phyloP scores from a whole-genome alignment of 2,329 filamentous ascomycete species.

The Atkinsonella texensis region DNA sequence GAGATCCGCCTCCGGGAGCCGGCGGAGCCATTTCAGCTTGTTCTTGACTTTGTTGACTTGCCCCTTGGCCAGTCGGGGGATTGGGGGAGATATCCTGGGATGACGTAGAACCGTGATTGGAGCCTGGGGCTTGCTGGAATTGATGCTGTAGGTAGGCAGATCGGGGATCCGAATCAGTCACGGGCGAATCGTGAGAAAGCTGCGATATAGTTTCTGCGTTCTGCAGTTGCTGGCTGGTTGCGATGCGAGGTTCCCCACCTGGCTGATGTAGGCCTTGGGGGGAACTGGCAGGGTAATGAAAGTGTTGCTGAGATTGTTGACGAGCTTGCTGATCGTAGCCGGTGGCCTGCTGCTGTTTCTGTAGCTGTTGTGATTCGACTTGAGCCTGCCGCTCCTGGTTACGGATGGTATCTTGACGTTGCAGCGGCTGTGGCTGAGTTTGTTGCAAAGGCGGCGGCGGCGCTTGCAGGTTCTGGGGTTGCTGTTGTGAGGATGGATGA shows the following conservation, averaged over 20 bases:
- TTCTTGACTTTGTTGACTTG: constrained; percentile 14
- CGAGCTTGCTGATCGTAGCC: constrained; percentile 20
- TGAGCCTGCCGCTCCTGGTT: constrained; percentile 24
- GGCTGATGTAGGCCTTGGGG: constrained; percentile 21
- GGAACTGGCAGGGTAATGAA: constrained; percentile 9
- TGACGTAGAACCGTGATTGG: constrained; percentile 25
- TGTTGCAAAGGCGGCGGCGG: constrained; percentile 11
- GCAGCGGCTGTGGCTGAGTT: constrained; percentile 14
- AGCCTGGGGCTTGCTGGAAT: constrained; percentile 30
- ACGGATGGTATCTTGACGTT: constrained; percentile 12
- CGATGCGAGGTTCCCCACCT: constrained; percentile 21
- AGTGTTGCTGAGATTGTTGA: constrained; percentile 18
- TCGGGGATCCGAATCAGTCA: constrained; percentile 34
- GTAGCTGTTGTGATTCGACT: constrained; percentile 11
- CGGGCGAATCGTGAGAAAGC: constrained; percentile 48
- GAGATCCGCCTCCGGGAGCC: constrained; percentile 27
- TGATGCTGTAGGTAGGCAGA: constrained; percentile 31
- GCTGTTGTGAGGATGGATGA: constrained; percentile 14
- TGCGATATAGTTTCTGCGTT: constrained; percentile 52
- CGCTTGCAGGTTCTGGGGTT: constrained; percentile 19
- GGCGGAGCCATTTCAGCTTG: constrained; percentile 33
- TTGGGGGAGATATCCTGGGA: constrained; percentile 17
- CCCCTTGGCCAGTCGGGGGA: background rate
- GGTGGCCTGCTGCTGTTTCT: constrained; percentile 23
- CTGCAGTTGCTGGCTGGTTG: constrained; percentile 22